Percentiles rank a stretch among this genome's conserved stretches.
Conservation (phyloP, 495 filamentous ascomycete species). For the Geoglossum glabrum region DNA sequence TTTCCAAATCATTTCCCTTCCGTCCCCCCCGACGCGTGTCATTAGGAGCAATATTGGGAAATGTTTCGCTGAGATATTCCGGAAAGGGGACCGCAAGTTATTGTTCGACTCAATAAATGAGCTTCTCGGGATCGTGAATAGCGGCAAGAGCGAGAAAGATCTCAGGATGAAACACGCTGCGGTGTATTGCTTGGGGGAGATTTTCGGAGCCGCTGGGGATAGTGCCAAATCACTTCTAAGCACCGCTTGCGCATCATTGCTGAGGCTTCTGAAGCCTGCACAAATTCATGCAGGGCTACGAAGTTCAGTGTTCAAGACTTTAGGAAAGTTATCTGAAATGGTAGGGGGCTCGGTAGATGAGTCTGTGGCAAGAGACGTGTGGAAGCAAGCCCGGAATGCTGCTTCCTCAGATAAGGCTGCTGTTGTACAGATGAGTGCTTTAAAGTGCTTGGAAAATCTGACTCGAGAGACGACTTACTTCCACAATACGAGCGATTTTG, state of each 20-base stretch:
- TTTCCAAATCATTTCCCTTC: constrained; percentile 73
- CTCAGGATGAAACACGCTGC: constrained; percentile 64
- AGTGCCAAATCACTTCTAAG: constrained; percentile 76
- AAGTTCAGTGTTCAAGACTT: constrained; percentile 57
- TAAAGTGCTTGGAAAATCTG: constrained; percentile 57
- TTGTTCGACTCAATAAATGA: constrained; percentile 91
- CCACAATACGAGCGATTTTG: constrained; percentile 80
- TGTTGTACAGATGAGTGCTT: constrained; percentile 62
- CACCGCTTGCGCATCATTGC: constrained; percentile 43
- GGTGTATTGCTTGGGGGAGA: constrained; percentile 68
- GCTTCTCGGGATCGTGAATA: constrained; percentile 51
- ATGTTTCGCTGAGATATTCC: constrained; percentile 67
- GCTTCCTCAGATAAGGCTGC: constrained; percentile 63
- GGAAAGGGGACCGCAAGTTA: constrained; percentile 73
- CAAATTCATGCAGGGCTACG: constrained; percentile 65
- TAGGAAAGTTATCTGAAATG: constrained; percentile 57
- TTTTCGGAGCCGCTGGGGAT: constrained; percentile 77
- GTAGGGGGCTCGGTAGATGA: constrained; percentile 66
- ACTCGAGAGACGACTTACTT: constrained; percentile 55
- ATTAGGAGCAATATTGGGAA: constrained; percentile 73
- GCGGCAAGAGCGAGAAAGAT: constrained; percentile 66
- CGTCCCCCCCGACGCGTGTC: constrained; percentile 67
- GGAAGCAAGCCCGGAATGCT: constrained; percentile 72
- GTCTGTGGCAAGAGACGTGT: constrained; percentile 63
- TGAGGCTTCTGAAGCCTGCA: constrained; percentile 65